Base-by-base conservation (phyloP, 352 stramenopile species). In the Pythium phragmitis region DNA sequence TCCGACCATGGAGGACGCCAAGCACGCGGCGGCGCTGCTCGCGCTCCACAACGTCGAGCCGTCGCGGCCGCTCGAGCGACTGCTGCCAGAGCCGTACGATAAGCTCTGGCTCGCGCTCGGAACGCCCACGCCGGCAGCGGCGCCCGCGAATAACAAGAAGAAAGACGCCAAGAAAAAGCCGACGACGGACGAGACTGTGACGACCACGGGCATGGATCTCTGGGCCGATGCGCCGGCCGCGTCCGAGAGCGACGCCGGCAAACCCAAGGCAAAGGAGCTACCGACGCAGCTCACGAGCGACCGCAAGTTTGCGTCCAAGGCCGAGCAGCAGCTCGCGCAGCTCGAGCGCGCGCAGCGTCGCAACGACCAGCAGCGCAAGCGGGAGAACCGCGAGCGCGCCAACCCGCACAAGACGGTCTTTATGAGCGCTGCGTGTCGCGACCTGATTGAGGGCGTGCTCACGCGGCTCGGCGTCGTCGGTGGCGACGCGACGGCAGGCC, bases 31-130 rank as follows among this genome's bases (percentile, higher is more conserved):
- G 5, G 94, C 94, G 17, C 76, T 99, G 41, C 74, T 99, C 36
- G 97, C 95, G 46, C 75, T 99, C 21, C 78, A 97, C 42, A 86
- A 98, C 66, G 63, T 99, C n/a, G 94, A 98, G 58, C 91, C 91
- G 5, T 80, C 82, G 13, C 79, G 97, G 0, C 97, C 97, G 1
- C 84, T 98, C 49, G 96, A 99, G 73, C 76, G 96, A 39, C 98
- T 98, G 60, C 77, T 99, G 13, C 97, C 97, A 7, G 96, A 99
- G 61, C 97, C 96, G 13, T 99, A 98, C 75, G 79, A 88, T 21
- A 87, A 90, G 14, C 88, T 98, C n/a, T 99, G 96, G 93, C 73
- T 95, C 37, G 54, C 69, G 16, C 69, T 94, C 42, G 64, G 59
- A 6, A 53, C 64, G 33, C 55, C 60, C 21, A 34, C 41, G 3